These are phyloP conservation scores for Lachnellula arida DNA, from an alignment of 2,329 filamentous ascomycete genomes.

Conservation along the genomic window DNA sequence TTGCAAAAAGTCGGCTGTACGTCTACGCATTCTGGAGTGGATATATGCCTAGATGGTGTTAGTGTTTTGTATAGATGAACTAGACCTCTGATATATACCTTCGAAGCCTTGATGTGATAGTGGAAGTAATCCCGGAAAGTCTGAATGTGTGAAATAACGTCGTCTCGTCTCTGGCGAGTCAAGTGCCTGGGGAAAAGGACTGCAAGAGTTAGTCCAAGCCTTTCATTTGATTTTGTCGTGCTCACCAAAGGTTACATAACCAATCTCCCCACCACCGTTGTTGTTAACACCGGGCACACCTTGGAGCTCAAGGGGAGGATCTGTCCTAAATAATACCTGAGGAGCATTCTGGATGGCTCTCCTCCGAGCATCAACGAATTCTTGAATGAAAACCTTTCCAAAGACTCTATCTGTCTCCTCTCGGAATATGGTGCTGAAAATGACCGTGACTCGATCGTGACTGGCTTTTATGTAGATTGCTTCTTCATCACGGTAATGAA, in stretches of 20 bases:
- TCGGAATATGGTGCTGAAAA: slow-evolving; percentile 96
- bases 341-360: slow-evolving; percentile 97
- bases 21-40: slow-evolving; percentile 94
- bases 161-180: slow-evolving; percentile 81
- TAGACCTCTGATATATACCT: slow-evolving; percentile 44
- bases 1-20: slow-evolving; percentile 97
- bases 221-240: slow-evolving; percentile 15
- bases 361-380: slow-evolving; percentile 94
- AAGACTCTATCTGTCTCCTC: slow-evolving; percentile 98
- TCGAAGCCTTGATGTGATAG: slow-evolving; percentile 99
- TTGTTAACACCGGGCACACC: slow-evolving; percentile 76
- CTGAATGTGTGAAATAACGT: slow-evolving; percentile 98
- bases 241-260: slow-evolving; percentile 95
- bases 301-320: slow-evolving; percentile 87
- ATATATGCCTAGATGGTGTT: slow-evolving; percentile 69
- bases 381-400: slow-evolving; percentile 96
- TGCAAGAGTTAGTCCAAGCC: slow-evolving; percentile 34
- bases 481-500: slow-evolving; percentile 98
- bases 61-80: not conserved
- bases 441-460: slow-evolving; percentile 95
- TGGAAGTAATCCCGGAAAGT: slow-evolving; percentile 99
- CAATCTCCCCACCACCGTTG: slow-evolving; percentile 76
- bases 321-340: slow-evolving; percentile 93
- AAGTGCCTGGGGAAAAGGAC: slow-evolving; percentile 95
- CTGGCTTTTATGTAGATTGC: slow-evolving; percentile 98